Evolutionary conservation across 768 basidiomycete genomes (phyloP).

Genomic region (Phaeotremella skinneri): DNA sequence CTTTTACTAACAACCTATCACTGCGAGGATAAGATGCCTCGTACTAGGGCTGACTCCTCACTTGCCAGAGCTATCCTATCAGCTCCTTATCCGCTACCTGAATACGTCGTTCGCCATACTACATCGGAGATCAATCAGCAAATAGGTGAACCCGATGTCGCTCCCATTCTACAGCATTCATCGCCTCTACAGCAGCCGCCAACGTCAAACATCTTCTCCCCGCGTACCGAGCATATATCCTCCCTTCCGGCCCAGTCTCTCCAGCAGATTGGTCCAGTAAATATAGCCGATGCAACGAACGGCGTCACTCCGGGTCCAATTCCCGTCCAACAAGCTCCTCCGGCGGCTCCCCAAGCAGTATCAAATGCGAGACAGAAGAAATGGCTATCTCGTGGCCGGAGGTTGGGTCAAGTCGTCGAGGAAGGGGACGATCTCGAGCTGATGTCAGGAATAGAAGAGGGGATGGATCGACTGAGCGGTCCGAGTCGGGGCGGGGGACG

Average conservation of each 20-base stretch:
- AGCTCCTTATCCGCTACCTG: slow-evolving; percentile 37
- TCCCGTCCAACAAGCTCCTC: no score
- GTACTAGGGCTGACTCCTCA: slow-evolving; percentile 8
- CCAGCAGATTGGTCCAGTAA: background rate
- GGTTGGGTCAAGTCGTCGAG: background rate
- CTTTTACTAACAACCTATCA: slow-evolving; percentile 1
- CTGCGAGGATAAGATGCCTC: slow-evolving; percentile 24
- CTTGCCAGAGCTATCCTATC: slow-evolving; percentile 30
- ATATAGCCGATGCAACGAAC: no score
- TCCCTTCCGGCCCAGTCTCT: slow-evolving; percentile 2
- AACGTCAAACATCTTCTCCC: no score
- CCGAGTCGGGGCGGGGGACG: background rate
- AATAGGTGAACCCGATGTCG: background rate
- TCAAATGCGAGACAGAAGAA: background rate
- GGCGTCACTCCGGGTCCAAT: no score
- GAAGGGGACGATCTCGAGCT: background rate
- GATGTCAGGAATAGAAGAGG: slow-evolving; percentile 14
- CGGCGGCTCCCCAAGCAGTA: no score
- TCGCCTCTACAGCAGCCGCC: no score
- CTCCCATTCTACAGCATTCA: background rate
- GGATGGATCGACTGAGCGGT: background rate
- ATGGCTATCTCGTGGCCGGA: background rate
- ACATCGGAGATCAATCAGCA: background rate
- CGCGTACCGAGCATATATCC: no score
- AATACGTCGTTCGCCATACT: slow-evolving; percentile 19